A percentile compares a stretch with the other conserved stretches of the same genome.
These are phyloP conservation scores for Syzygium aromaticum DNA, from an alignment of 345 rosid genomes.

Conservation along the genomic window DNA sequence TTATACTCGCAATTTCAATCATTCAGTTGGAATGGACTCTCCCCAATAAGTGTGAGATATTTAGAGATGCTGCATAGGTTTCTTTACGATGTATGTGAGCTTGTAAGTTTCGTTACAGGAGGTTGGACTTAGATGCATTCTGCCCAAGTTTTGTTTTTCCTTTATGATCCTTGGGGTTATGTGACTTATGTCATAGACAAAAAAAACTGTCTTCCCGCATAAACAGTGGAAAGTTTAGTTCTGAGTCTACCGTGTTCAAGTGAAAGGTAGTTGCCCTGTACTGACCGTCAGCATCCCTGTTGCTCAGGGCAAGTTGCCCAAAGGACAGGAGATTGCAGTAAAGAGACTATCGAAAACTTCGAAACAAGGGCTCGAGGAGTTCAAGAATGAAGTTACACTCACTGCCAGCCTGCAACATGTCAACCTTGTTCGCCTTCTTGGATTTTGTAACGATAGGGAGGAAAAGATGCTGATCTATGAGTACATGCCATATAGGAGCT, in stretches of 20 bases:
- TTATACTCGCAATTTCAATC: not conserved
- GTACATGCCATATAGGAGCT: conserved; percentile 25
- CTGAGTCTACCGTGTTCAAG: not conserved
- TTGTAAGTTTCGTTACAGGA: not conserved
- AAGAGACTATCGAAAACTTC: conserved; percentile 33
- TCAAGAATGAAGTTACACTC: conserved; percentile 26
- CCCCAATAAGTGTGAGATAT: not conserved
- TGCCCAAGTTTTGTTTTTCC: not conserved
- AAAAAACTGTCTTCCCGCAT: not conserved
- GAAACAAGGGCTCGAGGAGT: conserved; percentile 28
- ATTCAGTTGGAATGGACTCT: not conserved
- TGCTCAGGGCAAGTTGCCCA: conserved; percentile 14
- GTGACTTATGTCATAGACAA: not conserved
- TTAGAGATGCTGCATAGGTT: not conserved
- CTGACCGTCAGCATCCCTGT: not conserved
- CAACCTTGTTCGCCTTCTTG: conserved; percentile 23
- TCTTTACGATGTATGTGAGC: not conserved
- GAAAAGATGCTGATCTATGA: conserved; percentile 37
- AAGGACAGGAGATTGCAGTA: conserved; percentile 32
- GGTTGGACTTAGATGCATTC: not conserved
- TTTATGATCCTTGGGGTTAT: not conserved
- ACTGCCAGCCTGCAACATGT: conserved; percentile 34
- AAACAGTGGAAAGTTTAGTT: not conserved
- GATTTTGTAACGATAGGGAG: conserved; percentile 22
- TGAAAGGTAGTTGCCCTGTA: not conserved